Evolutionary conservation across 2,329 filamentous ascomycete genomes (phyloP), one percentile per base, ranked within the genome.

Genomic region (Achaetomium macrosporum): DNA sequence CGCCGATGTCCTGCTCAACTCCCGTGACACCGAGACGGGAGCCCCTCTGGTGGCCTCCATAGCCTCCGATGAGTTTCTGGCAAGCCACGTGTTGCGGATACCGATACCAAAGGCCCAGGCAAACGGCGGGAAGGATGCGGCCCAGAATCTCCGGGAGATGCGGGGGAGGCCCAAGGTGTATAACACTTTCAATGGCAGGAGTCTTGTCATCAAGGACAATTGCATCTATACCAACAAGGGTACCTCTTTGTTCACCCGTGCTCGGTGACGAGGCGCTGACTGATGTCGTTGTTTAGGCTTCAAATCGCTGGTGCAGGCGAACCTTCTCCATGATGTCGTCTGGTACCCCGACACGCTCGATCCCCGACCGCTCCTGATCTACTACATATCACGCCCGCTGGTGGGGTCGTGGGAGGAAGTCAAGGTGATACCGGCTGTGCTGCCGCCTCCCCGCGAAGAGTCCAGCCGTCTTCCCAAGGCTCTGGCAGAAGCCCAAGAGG

Each of bases 141-240:
- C 71, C 13, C 77, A 80, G 55, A 89, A 83, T 65, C 74, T 95
- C 63, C 85, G 92, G 57, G 93, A 99, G 72, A 87, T 83, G 67
- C 85, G 90, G 69, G 88, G 87, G 59, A 97, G 97, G 77, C 89
- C 93, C 31, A 95, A 91, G 71, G 90, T 96, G 66, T 95, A 93
- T 65, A 86, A 86, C 13, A 99, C 95, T 0, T 77, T 93, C 60
- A 99, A 99, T 70, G 90, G 91, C 35, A 83, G 90, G 64, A 96
- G 88, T 44, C 85, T 99, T 55, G 88, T 99, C 42, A 84, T 99
- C 59, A 97, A 97, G 71, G 93, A 99, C 70, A 83, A 86, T 25
- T 87, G 87, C 62, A 81, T 97, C 39, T 99, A 95, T 71, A 96
- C 87, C 68, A 97, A 97, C 67, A 99, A 99, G 77, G 93, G 91